These are phyloP conservation scores for Termitomyces sp. DNA, from an alignment of 768 basidiomycete species.

Conservation along the genomic window DNA sequence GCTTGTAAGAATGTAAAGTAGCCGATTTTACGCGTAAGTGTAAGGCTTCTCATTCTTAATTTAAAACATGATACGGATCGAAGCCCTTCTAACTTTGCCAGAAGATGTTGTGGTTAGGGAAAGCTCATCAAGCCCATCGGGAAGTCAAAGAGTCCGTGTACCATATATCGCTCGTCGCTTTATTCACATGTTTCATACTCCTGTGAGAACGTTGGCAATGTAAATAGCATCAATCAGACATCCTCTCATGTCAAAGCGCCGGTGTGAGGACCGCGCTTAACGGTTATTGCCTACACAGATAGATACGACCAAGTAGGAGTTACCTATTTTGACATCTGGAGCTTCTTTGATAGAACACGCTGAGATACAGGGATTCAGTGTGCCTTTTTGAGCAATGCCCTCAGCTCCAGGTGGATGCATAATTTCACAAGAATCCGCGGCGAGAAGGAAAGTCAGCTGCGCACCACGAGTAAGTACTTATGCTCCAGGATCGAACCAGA, in stretches of 20 bases:
- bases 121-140: background rate
- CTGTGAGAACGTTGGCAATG: background rate
- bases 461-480: background rate
- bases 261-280: background rate
- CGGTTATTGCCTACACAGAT: slow-evolving; percentile 1
- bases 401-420: slow-evolving; percentile 1
- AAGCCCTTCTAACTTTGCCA: background rate
- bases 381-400: background rate
- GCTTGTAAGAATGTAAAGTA: background rate
- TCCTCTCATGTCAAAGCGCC: background rate
- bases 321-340: background rate
- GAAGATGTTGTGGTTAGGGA: background rate
- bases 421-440: slow-evolving; percentile 9
- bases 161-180: background rate
- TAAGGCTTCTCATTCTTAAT: background rate
- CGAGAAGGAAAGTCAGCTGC: slow-evolving; percentile 2
- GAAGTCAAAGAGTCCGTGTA: background rate
- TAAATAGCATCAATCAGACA: background rate
- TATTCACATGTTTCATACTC: background rate
- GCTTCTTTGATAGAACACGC: slow-evolving; percentile 2
- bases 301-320: slow-evolving; percentile 6
- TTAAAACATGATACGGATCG: background rate
- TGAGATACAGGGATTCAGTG: background rate
- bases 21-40: background rate
- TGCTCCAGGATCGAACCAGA: background rate